phyloP scores from a whole-genome alignment of 108 stramenopile species.

The Nitzschia sp. region DNA sequence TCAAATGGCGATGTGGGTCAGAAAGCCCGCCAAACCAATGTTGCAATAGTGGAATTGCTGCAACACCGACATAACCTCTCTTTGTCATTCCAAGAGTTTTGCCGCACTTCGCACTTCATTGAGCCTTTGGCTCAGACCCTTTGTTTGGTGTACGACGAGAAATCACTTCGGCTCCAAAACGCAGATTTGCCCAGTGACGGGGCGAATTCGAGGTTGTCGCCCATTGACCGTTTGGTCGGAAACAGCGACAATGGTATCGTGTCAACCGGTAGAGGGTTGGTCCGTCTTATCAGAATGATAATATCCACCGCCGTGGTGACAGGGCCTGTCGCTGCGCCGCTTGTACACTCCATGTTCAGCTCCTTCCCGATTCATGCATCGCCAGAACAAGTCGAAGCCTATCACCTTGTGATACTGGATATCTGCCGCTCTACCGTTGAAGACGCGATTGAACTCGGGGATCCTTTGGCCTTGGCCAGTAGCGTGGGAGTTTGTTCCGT shows the following conservation, averaged over 20 bases:
- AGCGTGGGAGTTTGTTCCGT: constrained; percentile 77
- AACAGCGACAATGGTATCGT: constrained; percentile 38
- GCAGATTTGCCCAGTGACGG: constrained; percentile 5
- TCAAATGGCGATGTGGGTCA: constrained; percentile 61
- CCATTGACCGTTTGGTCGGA: constrained; percentile 65
- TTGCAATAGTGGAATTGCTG: constrained; percentile 75
- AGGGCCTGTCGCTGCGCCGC: constrained; percentile 70
- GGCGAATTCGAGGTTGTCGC: constrained; percentile 22
- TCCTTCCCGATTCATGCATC: constrained; percentile 83
- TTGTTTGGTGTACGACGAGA: constrained; percentile 73
- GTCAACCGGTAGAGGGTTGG: constrained; percentile 65
- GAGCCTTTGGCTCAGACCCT: constrained; percentile 83
- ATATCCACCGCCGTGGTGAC: constrained; percentile 63
- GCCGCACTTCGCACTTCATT: constrained; percentile 68
- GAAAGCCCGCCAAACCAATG: constrained; percentile 76
- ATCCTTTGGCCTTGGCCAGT: constrained; percentile 69
- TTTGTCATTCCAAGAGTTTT: constrained; percentile 80
- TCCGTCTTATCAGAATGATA: constrained; percentile 68
- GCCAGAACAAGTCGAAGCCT: constrained; percentile 78
- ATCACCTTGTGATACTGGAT: constrained; percentile 77
- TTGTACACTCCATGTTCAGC: constrained; percentile 65
- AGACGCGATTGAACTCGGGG: constrained; percentile 75
- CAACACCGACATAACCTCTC: constrained; percentile 72
- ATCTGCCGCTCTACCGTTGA: constrained; percentile 63
- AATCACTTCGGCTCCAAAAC: constrained; percentile 41